Conservation (phyloP, 1,139 yeast species). For the Arxiozyma slooffiae region DNA sequence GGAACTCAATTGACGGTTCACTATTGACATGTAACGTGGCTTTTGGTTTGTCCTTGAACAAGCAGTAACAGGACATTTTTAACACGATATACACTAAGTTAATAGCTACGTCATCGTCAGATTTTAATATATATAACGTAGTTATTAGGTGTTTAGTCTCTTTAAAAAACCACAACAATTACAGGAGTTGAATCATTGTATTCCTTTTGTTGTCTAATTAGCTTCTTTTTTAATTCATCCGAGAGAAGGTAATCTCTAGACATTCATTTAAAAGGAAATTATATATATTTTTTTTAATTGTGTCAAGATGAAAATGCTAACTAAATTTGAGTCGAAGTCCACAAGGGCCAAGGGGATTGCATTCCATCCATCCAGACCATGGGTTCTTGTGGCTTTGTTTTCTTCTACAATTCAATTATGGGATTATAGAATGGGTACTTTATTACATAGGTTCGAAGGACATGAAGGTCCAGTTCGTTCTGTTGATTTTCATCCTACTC, state of each 20-base stretch:
- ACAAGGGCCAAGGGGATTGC: slow-evolving; percentile 98
- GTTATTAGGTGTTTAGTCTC: background rate
- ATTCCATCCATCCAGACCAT: slow-evolving; percentile 87
- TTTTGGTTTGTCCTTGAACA: background rate
- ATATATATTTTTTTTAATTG: too few relatives aligned
- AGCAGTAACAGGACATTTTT: too few relatives aligned
- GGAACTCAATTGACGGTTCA: background rate
- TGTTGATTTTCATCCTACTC: slow-evolving; percentile 94
- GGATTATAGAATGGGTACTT: slow-evolving; percentile 99
- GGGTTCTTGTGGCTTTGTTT: slow-evolving; percentile 91
- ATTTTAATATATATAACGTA: too few relatives aligned
- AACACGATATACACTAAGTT: background rate
- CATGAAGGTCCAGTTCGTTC: slow-evolving; percentile 98
- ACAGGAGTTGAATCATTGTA: background rate
- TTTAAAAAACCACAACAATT: background rate
- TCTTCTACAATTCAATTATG: slow-evolving; percentile 93
- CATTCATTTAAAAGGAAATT: background rate
- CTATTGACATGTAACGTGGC: background rate
- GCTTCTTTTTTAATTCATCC: background rate
- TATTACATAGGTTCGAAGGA: slow-evolving; percentile 92
- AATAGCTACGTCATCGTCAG: background rate
- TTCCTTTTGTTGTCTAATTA: background rate
- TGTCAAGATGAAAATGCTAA: slow-evolving; percentile 81
- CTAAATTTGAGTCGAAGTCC: slow-evolving; percentile 96
- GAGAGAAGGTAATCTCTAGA: background rate